Base-by-base conservation (phyloP, 768 basidiomycete genomes). In the Russula foetens region DNA sequence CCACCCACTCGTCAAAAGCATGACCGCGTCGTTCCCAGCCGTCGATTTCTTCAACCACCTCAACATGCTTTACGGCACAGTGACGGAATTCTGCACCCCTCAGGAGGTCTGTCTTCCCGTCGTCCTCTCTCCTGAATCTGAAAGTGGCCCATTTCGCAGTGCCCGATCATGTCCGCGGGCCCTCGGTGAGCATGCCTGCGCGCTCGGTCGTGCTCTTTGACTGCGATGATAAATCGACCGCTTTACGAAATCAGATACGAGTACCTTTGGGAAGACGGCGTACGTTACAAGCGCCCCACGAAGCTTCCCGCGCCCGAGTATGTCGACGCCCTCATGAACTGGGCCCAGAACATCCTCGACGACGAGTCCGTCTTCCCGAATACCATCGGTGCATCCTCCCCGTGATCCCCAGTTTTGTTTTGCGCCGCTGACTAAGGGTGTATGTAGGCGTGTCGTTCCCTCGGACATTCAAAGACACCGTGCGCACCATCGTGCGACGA, bases 41-140 rank as follows among this genome's bases (percentile, higher is more conserved):
- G 96, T 98, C 62, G 97, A 99, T 73, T 99, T 99, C 76, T 99
- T 98, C 81, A 99, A 98, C 71, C 97, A 99, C 71, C 75, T 99
- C 65, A 99, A 99, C 72, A 99, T 99, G 97, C 77, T 99, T 21
- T 99, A 98, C 69, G 97, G 96, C 12, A 97, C 94, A 11, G 85
- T 99, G 24, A 97, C 97, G 2, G 97, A 99, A 75, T 98, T 98
- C 70, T 99, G 97, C 73, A 98, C 91, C 19, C 81, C 87, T 11
- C 84, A 94, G 70, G 93, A 97, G 81, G 94, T 90, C 69, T 67
- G 80, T 35, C 57, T 7, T 28, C 29, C 28, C 19, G 4, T 24
- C 14, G 21, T n/a, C 41, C 14, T 21, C 21, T 35, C 35, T 17
- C n/a, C 47, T 53, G 46, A 50, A 41, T 26, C 33, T n/a, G n/a